A percentile compares a stretch with the other conserved stretches of the same genome.
Evolutionary conservation across 257 asterid genomes (phyloP).

Genomic region (Penstemon barbatus): DNA sequence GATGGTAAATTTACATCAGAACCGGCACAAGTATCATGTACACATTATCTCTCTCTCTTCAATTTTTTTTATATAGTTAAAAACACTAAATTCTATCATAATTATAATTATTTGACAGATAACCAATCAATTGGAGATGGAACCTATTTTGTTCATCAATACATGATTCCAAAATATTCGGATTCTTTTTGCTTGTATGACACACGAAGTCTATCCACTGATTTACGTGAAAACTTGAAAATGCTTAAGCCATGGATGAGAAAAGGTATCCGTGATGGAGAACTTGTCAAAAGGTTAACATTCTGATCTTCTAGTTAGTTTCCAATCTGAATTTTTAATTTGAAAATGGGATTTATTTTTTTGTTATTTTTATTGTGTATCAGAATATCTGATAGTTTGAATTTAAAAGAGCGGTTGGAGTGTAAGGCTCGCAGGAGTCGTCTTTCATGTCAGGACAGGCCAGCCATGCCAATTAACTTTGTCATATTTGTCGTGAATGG

Average conservation of each 20-base stretch:
- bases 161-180: slow-evolving; percentile 62
- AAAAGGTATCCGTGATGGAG: slow-evolving; percentile 68
- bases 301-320: neutral
- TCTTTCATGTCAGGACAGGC: slow-evolving; percentile 30
- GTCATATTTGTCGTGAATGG: slow-evolving; percentile 80
- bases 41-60: slow-evolving; percentile 5
- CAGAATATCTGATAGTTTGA: slow-evolving; percentile 60
- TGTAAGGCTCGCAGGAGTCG: slow-evolving; percentile 41
- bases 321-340: neutral
- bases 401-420: slow-evolving; percentile 37
- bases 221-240: slow-evolving; percentile 45
- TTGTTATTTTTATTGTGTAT: slow-evolving; percentile 17
- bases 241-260: slow-evolving; percentile 59
- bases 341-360: neutral
- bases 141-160: slow-evolving; percentile 65
- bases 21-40: slow-evolving; percentile 84
- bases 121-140: slow-evolving; percentile 53
- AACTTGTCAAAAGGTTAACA: slow-evolving; percentile 56
- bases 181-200: slow-evolving; percentile 67
- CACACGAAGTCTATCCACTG: slow-evolving; percentile 61
- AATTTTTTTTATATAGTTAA: neutral
- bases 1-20: slow-evolving; percentile 42
- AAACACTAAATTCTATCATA: neutral
- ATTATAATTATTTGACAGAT: slow-evolving; percentile 39
- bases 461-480: slow-evolving; percentile 44